phyloP scores from a whole-genome alignment of 2,329 filamentous ascomycete species.

The Curvularia eragrostidis region DNA sequence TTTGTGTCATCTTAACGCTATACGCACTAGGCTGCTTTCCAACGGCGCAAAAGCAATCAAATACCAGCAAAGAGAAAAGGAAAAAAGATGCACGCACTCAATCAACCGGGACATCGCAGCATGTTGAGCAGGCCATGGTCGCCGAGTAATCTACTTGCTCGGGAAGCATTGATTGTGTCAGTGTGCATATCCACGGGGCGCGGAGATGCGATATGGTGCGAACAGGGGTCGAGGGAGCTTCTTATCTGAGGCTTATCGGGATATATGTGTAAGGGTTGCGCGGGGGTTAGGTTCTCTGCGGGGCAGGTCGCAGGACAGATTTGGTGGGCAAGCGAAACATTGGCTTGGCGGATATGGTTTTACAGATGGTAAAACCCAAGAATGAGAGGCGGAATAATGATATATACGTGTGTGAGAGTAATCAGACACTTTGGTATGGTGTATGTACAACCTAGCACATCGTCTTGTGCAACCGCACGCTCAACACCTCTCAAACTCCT shows the following conservation, averaged over 20 bases:
- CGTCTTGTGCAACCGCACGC: neutral
- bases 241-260: constrained; percentile 25
- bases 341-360: neutral
- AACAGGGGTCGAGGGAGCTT: constrained; percentile 5
- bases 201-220: constrained; percentile 40
- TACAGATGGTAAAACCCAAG: neutral
- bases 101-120: constrained; percentile 18
- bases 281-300: neutral
- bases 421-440: neutral
- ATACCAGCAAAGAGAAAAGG: neutral
- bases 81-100: constrained; percentile 21
- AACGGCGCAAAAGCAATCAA: neutral
- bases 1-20: constrained; percentile 13
- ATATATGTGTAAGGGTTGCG: constrained; percentile 2
- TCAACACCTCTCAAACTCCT: constrained; percentile 4
- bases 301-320: neutral
- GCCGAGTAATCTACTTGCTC: neutral
- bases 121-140: constrained; percentile 47
- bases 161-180: constrained; percentile 22
- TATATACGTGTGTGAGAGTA: neutral
- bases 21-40: neutral
- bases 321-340: neutral
- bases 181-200: constrained; percentile 45
- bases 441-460: neutral
- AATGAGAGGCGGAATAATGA: neutral